A percentile compares a stretch with the other conserved stretches of the same genome.
These are phyloP conservation scores for Ceratobasidium sp. DNA, from an alignment of 1,284 basidiomycete genomes.

Conservation along the genomic window DNA sequence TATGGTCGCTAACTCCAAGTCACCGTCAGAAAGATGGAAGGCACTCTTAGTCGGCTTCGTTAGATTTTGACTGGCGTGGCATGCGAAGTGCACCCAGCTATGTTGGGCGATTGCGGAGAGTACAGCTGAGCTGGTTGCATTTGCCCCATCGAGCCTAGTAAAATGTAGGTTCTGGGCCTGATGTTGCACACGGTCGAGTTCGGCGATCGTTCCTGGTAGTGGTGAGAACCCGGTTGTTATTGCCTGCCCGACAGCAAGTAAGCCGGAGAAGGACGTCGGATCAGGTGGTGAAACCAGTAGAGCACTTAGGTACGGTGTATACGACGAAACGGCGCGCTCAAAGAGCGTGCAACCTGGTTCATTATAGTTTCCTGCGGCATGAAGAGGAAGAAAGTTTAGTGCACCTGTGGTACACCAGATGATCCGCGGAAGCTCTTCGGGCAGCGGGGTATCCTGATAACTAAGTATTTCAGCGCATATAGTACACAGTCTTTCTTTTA, in stretches of 20 bases:
- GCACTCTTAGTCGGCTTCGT: background rate
- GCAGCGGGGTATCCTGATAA: background rate
- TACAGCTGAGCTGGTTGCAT: background rate
- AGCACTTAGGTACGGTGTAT: background rate
- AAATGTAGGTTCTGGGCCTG: no score
- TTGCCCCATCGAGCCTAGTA: background rate
- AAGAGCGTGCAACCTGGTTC: background rate
- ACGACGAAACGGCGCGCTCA: conserved; percentile 3
- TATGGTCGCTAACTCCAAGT: conserved; percentile 5
- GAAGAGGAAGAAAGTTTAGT: conserved; percentile 7
- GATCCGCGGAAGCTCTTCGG: background rate
- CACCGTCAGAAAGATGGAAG: background rate
- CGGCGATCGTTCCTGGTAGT: background rate
- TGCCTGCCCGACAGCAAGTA: background rate
- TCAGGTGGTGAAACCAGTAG: background rate
- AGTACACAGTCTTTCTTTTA: no score
- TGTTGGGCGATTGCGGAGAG: background rate
- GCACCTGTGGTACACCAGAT: conserved; percentile 13
- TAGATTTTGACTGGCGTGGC: conserved; percentile 23
- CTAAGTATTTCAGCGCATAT: background rate
- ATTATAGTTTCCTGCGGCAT: background rate
- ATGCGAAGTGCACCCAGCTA: conserved; percentile 27
- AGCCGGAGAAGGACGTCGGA: background rate
- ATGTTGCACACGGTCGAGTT: background rate
- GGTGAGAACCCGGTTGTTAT: background rate